Percentiles rank a stretch among this genome's conserved stretches.
phyloP scores from a whole-genome alignment of 2,329 filamentous ascomycete species.

The Penicillium sp. region DNA sequence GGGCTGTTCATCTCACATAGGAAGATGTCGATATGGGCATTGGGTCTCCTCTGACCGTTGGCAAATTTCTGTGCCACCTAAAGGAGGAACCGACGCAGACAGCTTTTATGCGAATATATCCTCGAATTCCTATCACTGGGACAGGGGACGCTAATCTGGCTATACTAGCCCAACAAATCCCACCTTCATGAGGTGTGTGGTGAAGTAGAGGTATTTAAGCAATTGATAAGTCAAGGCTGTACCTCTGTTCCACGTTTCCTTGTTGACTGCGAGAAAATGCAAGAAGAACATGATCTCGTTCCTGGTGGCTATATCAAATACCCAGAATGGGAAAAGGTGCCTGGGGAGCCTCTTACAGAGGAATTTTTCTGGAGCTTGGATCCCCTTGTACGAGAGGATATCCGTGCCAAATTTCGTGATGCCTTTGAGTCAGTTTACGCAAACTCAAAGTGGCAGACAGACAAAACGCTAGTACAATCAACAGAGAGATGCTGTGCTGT shows the following conservation, averaged over 20 bases:
- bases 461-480: constrained; percentile 7
- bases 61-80: constrained; percentile 18
- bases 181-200: constrained; percentile 16
- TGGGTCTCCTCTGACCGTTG: constrained; percentile 14
- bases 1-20: constrained; percentile 5
- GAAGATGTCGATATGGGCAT: constrained; percentile 12
- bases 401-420: constrained; percentile 21
- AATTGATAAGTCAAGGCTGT: constrained; percentile 17
- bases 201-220: constrained; percentile 18
- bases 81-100: constrained; percentile 9
- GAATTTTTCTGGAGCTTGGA: constrained; percentile 24
- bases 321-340: constrained; percentile 23
- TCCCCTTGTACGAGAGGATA: constrained; percentile 12
- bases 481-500: constrained; percentile 19
- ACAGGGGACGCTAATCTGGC: neutral
- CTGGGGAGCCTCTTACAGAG: constrained; percentile 16
- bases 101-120: neutral
- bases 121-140: neutral
- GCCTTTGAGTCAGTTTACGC: constrained; percentile 20
- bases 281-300: constrained; percentile 21
- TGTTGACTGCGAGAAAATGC: constrained; percentile 15
- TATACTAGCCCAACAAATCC: neutral
- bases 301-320: constrained; percentile 22
- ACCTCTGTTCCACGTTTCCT: constrained; percentile 20
- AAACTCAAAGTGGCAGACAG: constrained; percentile 6